These are phyloP conservation scores for Salix udensis DNA, from an alignment of 345 rosid genomes.

Conservation along the genomic window DNA sequence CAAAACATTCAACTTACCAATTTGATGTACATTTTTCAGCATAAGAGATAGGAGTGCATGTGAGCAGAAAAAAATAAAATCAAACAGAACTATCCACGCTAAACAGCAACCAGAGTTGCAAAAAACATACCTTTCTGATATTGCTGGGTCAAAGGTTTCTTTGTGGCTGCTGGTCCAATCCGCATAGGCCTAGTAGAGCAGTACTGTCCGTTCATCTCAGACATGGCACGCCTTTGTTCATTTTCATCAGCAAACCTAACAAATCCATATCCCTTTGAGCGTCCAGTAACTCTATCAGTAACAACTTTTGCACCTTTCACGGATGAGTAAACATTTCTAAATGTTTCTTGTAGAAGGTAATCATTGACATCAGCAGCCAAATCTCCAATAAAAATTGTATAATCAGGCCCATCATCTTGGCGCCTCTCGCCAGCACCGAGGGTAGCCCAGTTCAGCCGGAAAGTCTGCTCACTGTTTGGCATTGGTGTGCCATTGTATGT, in stretches of 20 bases:
- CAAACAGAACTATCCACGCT: neutral
- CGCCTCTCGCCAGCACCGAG: conserved; percentile 87
- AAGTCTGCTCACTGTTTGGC: conserved; percentile 74
- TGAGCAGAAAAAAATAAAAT: neutral
- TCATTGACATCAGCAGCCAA: conserved; percentile 90
- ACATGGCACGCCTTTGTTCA: conserved; percentile 84
- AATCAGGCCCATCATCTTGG: conserved; percentile 77
- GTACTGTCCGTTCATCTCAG: conserved; percentile 84
- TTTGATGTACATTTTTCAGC: neutral
- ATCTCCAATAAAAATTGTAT: conserved; percentile 87
- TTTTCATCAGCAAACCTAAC: conserved; percentile 80
- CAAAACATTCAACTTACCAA: conserved; percentile 30
- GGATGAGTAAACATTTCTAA: conserved; percentile 55
- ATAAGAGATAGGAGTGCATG: neutral
- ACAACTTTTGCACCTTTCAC: conserved; percentile 93
- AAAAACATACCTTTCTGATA: conserved; percentile 62
- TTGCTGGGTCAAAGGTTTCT: conserved; percentile 64
- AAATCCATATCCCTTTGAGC: conserved; percentile 96
- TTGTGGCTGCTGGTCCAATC: conserved; percentile 85
- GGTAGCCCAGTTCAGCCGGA: conserved; percentile 88
- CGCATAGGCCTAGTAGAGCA: conserved; percentile 93
- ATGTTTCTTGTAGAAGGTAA: conserved; percentile 67
- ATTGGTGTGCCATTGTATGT: conserved; percentile 68
- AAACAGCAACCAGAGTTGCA: neutral
- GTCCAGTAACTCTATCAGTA: conserved; percentile 82